Conservation (phyloP, 441 rosid species). For the Metrosideros polymorpha region DNA sequence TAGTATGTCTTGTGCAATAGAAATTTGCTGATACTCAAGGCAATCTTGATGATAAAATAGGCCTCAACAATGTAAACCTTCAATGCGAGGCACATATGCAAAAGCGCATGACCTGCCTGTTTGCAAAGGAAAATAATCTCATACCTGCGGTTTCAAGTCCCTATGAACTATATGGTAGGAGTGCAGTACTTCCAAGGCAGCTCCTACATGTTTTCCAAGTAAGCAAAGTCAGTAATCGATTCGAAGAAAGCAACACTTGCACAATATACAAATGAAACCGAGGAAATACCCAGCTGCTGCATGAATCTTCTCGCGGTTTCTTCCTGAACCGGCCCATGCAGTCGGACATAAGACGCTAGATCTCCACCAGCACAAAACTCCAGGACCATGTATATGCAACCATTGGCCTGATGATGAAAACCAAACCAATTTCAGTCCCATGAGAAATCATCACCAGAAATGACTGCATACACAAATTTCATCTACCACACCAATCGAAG, state of each 20-base stretch:
- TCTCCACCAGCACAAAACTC: constrained; percentile 53
- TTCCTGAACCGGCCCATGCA: constrained; percentile 42
- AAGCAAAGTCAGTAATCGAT: neutral
- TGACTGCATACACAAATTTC: neutral
- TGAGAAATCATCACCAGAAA: neutral
- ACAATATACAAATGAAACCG: neutral
- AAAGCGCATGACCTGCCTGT: neutral
- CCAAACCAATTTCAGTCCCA: neutral
- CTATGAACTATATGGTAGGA: constrained; percentile 44
- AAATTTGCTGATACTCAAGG: neutral
- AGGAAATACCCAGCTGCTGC: constrained; percentile 45
- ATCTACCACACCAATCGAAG: neutral
- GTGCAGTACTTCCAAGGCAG: constrained; percentile 48
- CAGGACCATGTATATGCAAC: constrained; percentile 29
- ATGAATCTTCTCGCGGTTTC: constrained; percentile 36
- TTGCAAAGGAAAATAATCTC: neutral
- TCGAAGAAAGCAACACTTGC: neutral
- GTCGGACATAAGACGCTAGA: constrained; percentile 34
- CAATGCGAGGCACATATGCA: neutral
- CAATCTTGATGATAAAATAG: neutral
- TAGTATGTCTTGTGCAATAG: neutral
- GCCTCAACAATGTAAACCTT: neutral
- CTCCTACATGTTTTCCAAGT: constrained; percentile 24
- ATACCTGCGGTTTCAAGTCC: constrained; percentile 64
- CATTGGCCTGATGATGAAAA: constrained; percentile 21